Evolutionary conservation across 352 stramenopile species (phyloP), one percentile per base, ranked within the genome.

Genomic region (Peronospora belbahrii): DNA sequence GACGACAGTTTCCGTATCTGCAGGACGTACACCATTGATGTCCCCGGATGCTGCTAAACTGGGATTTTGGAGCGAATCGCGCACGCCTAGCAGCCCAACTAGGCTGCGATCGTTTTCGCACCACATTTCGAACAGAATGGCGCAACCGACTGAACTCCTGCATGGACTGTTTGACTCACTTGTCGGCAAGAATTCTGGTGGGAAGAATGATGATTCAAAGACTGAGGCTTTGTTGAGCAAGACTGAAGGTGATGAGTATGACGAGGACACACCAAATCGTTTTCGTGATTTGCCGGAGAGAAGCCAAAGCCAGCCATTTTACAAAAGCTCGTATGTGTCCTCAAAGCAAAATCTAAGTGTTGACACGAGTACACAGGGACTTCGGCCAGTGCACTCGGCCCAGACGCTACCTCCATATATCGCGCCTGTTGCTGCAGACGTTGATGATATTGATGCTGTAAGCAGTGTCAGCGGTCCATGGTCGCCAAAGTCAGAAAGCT

Each of bases 1-100:
- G 10, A 38, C 24, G 19, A 45, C 60, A 35, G 46, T 53, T 18
- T 48, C 59, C 18, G 50, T 54, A 7, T 40, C 62, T 15, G 48
- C 70, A 0, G 66, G 79, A 15, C 67, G 65, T 6, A 59, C 60
- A 5, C 65, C 69, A 9, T 60, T 71, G 23, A 59, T 69, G 40
- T 87, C 73, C 4, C 70, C 74, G 5, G 74, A 90, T 9, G 71
- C 74, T 11, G 53, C 67, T 2, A 76, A 74, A 38, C 63, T 91
- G 2, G 80, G 80, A 13, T 92, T 92, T 46, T 92, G 80, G 80
- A 92, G 80, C 37, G 74, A 88, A 36, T 78, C 72, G 6, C 80
- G 83, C 27, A 74, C 68, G 18, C 37, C 52, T 10, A 59, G 42
- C 22, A 88, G 74, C 34, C 77, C 77, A 23, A 78, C 57, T 23